Conservation (phyloP, 2,329 filamentous ascomycete species). For the Arthrocladium fulminans region DNA sequence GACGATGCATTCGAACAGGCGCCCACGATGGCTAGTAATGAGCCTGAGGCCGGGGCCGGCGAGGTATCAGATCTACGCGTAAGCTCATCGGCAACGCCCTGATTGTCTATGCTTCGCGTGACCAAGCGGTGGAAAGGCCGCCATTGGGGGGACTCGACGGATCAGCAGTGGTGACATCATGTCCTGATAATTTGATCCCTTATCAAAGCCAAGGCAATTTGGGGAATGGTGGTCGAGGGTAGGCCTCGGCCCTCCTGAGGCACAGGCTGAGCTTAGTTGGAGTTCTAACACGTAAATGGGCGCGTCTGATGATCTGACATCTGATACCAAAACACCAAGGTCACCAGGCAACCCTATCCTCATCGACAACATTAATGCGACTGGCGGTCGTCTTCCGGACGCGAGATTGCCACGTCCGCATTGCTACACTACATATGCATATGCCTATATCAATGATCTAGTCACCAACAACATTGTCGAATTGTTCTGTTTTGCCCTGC, state of each 20-base stretch:
- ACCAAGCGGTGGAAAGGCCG: too few species aligned
- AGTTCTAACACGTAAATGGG: not conserved
- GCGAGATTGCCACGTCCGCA: not conserved
- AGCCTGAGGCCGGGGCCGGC: too few species aligned
- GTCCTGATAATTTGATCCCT: not conserved
- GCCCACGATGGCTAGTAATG: too few species aligned
- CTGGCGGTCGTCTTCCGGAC: not conserved
- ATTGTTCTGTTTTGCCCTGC: not conserved
- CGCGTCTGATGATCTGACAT: conserved; percentile 3
- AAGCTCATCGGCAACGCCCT: too few species aligned
- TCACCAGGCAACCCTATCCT: conserved; percentile 4
- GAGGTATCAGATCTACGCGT: too few species aligned
- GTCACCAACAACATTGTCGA: too few species aligned
- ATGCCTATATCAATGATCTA: too few species aligned
- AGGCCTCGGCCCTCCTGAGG: not conserved
- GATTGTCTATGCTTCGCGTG: too few species aligned
- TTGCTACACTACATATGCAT: too few species aligned
- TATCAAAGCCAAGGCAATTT: conserved; percentile 24
- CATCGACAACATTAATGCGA: not conserved
- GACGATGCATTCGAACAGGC: too few species aligned
- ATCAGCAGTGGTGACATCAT: too few species aligned
- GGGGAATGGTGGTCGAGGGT: conserved; percentile 33
- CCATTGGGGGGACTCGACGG: too few species aligned
- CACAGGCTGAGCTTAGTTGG: not conserved
- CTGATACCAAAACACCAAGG: conserved; percentile 8